Evolutionary conservation across 1,284 basidiomycete genomes (phyloP), one percentile per base, ranked within the genome.

Genomic region (Heterobasidion parviporum): DNA sequence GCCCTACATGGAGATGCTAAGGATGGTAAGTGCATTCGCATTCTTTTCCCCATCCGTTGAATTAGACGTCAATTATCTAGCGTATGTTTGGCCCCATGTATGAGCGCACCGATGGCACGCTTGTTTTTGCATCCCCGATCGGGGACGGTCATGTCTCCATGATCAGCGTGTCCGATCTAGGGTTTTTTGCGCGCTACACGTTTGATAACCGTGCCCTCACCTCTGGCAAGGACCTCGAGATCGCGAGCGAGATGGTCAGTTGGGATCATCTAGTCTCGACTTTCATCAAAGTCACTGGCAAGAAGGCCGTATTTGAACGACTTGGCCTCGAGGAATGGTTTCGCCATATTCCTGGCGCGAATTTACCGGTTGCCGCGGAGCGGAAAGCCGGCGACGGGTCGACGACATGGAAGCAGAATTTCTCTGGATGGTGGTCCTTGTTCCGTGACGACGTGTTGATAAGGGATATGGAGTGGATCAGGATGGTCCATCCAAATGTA

Each of bases 1-100:
- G 1, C 72, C 73, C 1, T 78, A 77, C 63, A 70, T 76, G 63
- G 75, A 78, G 45, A 74, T 75, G 72, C 62, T 77, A 5, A 66
- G 67, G 43, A 60, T 62, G 44, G 70, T 73, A 55, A 57, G 73
- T 5, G 26, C 26, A 26, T 26, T 26, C 26, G 5, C 26, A 67
- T 18, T 46, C 41, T 35, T 38, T 8, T 18, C 18, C 20, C n/a
- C 9, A 2, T 15, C 3, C 32, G 6, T 16, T 14, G 8, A 9
- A 14, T 8, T 10, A 16, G 33, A 46, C 15, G 34, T 15, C 14
- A 9, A 38, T 3, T 15, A 1, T 46, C 32, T 45, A 77, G 74
- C 56, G 53, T 43, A 64, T 74, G 49, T 72, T 76, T 54, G 73
- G 71, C 1, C 75, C 75, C 0, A 59, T 73, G 26, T 26, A 26